Conservation (phyloP, 2,329 filamentous ascomycete genomes). For the Simplicillium sp. region DNA sequence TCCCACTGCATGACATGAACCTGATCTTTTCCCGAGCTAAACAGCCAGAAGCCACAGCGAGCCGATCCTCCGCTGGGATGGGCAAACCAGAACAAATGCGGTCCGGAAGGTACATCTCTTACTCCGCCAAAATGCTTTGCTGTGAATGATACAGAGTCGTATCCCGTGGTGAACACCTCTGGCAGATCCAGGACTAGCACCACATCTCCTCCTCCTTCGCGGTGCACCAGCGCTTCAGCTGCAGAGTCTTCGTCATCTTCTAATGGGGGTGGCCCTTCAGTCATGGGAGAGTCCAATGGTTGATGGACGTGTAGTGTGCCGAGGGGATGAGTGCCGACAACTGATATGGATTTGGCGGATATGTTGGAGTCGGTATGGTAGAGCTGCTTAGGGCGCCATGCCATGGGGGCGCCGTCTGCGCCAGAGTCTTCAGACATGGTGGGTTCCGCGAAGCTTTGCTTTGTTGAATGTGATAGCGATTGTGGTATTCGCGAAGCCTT, state of each 20-base stretch:
- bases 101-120: slow-evolving; percentile 42
- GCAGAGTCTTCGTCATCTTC: background rate
- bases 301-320: background rate
- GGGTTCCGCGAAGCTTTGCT: no score
- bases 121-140: slow-evolving; percentile 41
- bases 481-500: no score
- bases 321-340: background rate
- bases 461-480: no score
- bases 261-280: background rate
- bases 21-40: slow-evolving; percentile 21
- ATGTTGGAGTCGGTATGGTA: no score
- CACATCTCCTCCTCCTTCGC: slow-evolving; percentile 34
- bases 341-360: background rate
- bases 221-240: slow-evolving; percentile 7
- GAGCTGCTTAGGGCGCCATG: no score
- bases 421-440: no score
- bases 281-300: background rate
- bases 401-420: no score
- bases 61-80: slow-evolving; percentile 35
- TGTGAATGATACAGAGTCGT: slow-evolving; percentile 40
- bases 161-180: slow-evolving; percentile 40
- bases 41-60: slow-evolving; percentile 50
- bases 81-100: slow-evolving; percentile 52
- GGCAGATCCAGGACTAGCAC: slow-evolving; percentile 44
- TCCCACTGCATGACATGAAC: slow-evolving; percentile 47